Evolutionary conservation across 164 flowering plant species (phyloP).

Genomic region (Paratinospora sagittata): DNA sequence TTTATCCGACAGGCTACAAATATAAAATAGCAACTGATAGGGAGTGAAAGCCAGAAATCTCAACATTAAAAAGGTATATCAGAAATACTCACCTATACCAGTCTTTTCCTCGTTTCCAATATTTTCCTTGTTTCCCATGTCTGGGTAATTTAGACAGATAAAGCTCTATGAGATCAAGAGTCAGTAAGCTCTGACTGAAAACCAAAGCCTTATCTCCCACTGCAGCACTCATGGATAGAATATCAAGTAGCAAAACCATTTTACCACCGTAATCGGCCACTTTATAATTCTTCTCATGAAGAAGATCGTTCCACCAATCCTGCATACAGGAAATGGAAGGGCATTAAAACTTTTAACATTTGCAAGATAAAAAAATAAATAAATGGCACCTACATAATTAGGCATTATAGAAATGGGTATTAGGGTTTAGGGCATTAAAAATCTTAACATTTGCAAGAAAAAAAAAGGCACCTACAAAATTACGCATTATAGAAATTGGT

Average conservation of each 20-base stretch:
- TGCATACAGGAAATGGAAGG: conserved; percentile 18
- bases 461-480: no score
- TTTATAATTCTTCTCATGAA: conserved; percentile 45
- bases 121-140: conserved; percentile 53
- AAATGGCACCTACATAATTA: neutral
- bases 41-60: neutral
- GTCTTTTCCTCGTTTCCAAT: conserved; percentile 86
- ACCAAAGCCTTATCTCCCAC: conserved; percentile 85
- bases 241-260: conserved; percentile 89
- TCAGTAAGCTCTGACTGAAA: conserved; percentile 87
- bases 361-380: neutral
- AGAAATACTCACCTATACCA: conserved; percentile 80
- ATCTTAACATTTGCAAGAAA: no score
- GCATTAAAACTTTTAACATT: neutral
- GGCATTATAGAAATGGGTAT: neutral
- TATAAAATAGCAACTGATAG: neutral
- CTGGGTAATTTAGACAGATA: conserved; percentile 74
- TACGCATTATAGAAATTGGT: neutral
- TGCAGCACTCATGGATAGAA: conserved; percentile 63
- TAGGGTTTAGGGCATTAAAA: no score
- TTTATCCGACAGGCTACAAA: neutral
- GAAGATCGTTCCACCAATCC: conserved; percentile 94
- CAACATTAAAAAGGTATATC: neutral
- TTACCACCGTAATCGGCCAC: conserved; percentile 85
- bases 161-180: conserved; percentile 85